Percentiles rank a stretch among this genome's conserved stretches.
Conservation (phyloP, 331 rosid genomes). For the Cydonia oblonga region DNA sequence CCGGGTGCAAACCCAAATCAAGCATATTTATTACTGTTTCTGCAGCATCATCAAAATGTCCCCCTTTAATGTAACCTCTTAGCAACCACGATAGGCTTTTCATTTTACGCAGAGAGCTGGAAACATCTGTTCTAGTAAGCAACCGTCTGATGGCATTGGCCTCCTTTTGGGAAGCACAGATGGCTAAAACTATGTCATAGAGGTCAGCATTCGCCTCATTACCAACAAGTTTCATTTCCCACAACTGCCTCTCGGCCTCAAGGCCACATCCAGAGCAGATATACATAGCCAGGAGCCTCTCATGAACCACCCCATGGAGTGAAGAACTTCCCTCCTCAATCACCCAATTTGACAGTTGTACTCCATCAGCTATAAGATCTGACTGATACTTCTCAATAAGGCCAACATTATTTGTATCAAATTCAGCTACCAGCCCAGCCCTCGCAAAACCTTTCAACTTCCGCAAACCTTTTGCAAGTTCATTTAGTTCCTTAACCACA, state of each 20-base stretch:
- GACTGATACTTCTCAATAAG: slow-evolving; percentile 67
- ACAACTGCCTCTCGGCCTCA: slow-evolving; percentile 84
- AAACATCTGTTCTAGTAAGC: slow-evolving; percentile 59
- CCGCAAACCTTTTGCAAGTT: slow-evolving; percentile 69
- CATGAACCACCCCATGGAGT: slow-evolving; percentile 60
- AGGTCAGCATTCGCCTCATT: slow-evolving; percentile 81
- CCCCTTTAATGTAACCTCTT: slow-evolving; percentile 89
- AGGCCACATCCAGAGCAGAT: slow-evolving; percentile 79
- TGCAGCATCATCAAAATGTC: slow-evolving; percentile 76
- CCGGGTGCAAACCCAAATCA: slow-evolving; percentile 57
- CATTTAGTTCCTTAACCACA: slow-evolving; percentile 85
- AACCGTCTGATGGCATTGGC: slow-evolving; percentile 45
- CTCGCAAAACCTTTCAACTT: slow-evolving; percentile 52
- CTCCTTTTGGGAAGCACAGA: slow-evolving; percentile 84
- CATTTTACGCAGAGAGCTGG: slow-evolving; percentile 50
- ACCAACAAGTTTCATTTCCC: slow-evolving; percentile 93
- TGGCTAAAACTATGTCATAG: slow-evolving; percentile 82
- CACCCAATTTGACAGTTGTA: slow-evolving; percentile 66
- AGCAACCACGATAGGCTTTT: slow-evolving; percentile 73
- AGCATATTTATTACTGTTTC: slow-evolving; percentile 77
- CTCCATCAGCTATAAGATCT: slow-evolving; percentile 63
- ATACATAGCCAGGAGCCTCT: slow-evolving; percentile 94
- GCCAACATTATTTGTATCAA: slow-evolving; percentile 42
- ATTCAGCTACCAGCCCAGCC: slow-evolving; percentile 45
- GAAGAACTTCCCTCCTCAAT: slow-evolving; percentile 49